These are phyloP conservation scores for Didymella pinodella DNA, from an alignment of 2,329 filamentous ascomycete genomes.

Conservation along the genomic window DNA sequence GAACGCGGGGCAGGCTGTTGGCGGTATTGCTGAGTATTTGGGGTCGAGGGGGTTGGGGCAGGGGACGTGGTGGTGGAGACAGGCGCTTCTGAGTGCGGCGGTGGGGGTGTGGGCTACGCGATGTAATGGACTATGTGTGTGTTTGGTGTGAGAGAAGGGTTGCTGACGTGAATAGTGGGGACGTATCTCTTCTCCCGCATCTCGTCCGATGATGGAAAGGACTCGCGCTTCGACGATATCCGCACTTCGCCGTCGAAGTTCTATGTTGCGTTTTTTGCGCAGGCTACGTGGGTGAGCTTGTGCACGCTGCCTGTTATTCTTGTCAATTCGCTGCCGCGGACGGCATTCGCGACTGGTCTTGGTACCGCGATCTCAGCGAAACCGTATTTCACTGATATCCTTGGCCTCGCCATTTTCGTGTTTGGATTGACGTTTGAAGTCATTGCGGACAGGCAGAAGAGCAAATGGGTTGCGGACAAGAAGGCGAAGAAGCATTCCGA, in stretches of 20 bases:
- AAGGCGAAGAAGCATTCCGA: constrained; percentile 71
- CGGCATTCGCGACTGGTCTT: constrained; percentile 57
- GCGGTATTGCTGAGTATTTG: constrained; percentile 45
- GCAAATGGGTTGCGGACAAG: constrained; percentile 67
- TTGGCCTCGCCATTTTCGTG: constrained; percentile 66
- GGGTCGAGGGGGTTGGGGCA: constrained; percentile 36
- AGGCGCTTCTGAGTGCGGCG: constrained; percentile 61
- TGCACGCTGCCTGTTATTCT: constrained; percentile 71
- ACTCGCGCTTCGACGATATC: constrained; percentile 66
- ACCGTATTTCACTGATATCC: constrained; percentile 59
- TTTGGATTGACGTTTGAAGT: constrained; percentile 69
- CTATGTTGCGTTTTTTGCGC: constrained; percentile 64
- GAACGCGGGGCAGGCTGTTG: constrained; percentile 56
- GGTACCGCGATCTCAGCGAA: constrained; percentile 53
- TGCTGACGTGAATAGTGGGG: constrained; percentile 57
- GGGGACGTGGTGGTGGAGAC: constrained; percentile 65
- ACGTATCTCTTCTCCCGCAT: constrained; percentile 70
- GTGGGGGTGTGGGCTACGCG: constrained; percentile 70
- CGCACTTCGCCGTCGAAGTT: constrained; percentile 62
- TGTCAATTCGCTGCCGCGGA: constrained; percentile 67
- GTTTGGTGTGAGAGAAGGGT: background rate
- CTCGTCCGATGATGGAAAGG: constrained; percentile 62
- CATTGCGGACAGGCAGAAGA: constrained; percentile 70
- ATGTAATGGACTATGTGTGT: constrained; percentile 49
- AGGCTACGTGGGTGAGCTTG: constrained; percentile 74